Evolutionary conservation across 257 asterid species (phyloP), one percentile per base, ranked within the genome.

Genomic region (Solanum pimpinellifolium): DNA sequence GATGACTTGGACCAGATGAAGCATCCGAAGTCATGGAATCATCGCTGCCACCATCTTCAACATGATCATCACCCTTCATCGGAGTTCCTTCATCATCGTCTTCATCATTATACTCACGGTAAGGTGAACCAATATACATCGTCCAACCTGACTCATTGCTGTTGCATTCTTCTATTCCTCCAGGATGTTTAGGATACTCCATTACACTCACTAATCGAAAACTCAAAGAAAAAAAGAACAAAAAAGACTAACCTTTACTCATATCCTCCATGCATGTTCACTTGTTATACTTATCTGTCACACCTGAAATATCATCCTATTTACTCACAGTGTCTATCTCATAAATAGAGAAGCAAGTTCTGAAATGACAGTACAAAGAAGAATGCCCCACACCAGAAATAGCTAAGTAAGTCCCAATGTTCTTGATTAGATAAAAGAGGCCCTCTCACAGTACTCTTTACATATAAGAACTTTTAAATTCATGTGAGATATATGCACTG

Each of bases 71-170:
- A 23, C 56, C 89, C 59, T 60, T 87, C 59, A 91, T 86, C 86
- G 88, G 72, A 86, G 23, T 72, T 85, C 76, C 73, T 15, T 86
- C 21, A 56, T 75, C 78, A 85, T 62, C 88, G 35, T 88, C 86
- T 15, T 86, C 90, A 4, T 87, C 90, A 5, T 89, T 86, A 27
- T 85, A 83, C 31, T 89, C 95, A 29, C 69, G 83, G 77, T 72
- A 92, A 4, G 98, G 92, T 1, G 94, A 91, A 69, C 97, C 98
- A 12, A 96, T 90, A 46, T 96, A 96, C 90, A 87, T 90, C 2
- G 99, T 96, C 99, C 99, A 96, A 9, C 99, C 98, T 2, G 99
- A 96, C 83, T 95, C 99, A 73, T 87, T 94, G 94, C 98, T 96
- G 95, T 95, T 94, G 52, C 98, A 95, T 90, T 92, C 96, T 90